These are phyloP conservation scores for Histomonas meleagridis DNA, from an alignment of 208 protist genomes.

Conservation along the genomic window DNA sequence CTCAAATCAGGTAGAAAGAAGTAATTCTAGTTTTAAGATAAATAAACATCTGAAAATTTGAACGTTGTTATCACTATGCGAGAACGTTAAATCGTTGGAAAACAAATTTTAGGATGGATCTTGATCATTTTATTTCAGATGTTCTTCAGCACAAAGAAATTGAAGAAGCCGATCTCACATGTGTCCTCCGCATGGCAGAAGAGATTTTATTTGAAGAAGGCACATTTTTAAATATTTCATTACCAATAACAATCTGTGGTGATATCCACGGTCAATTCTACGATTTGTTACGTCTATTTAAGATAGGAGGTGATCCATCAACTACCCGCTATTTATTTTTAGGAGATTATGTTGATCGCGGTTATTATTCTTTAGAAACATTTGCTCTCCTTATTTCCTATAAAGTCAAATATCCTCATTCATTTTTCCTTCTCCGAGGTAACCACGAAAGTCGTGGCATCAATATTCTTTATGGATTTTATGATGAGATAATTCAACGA, in stretches of 20 bases:
- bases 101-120: no score
- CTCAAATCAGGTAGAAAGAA: no score
- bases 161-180: background rate
- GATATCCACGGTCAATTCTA: constrained; percentile 53
- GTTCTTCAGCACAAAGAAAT: background rate
- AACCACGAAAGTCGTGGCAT: constrained; percentile 83
- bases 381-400: constrained; percentile 42
- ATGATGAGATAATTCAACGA: constrained; percentile 71
- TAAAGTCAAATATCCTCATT: constrained; percentile 60
- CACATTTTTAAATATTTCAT: constrained; percentile 5
- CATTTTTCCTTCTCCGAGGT: constrained; percentile 76
- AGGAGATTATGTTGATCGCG: constrained; percentile 51
- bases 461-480: constrained; percentile 88
- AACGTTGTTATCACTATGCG: no score
- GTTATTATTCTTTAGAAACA: constrained; percentile 45
- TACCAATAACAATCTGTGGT: constrained; percentile 41
- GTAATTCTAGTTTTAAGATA: no score
- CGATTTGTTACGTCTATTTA: constrained; percentile 46
- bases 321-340: constrained; percentile 46
- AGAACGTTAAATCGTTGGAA: no score
- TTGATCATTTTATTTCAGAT: background rate
- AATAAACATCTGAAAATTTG: no score
- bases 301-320: constrained; percentile 39
- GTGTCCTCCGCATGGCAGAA: background rate
- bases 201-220: constrained; percentile 15